Conservation (phyloP, 345 rosid genomes). For the Cardamine chenopodiifolia region DNA sequence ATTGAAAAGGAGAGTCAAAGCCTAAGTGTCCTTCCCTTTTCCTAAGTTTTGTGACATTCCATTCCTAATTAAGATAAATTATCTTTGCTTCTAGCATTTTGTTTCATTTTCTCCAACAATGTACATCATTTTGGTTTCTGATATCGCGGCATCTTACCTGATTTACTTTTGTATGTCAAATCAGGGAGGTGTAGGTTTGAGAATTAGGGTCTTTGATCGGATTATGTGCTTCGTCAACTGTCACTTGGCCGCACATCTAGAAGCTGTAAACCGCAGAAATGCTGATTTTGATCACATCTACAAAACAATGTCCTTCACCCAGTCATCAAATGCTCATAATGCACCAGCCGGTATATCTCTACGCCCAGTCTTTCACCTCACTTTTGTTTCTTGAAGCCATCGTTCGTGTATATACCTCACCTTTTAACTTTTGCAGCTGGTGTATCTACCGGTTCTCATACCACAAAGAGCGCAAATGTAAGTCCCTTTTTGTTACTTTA, state of each 20-base stretch:
- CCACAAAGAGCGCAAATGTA: constrained; percentile 68
- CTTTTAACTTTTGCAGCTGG: constrained; percentile 79
- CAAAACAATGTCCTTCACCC: constrained; percentile 63
- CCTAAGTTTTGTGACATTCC: background rate
- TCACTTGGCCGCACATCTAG: constrained; percentile 86
- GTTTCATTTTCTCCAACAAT: no score
- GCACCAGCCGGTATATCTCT: constrained; percentile 83
- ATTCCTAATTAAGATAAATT: background rate
- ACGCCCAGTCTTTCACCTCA: constrained; percentile 58
- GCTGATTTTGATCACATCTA: constrained; percentile 83
- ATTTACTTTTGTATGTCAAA: constrained; percentile 18
- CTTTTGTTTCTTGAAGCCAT: constrained; percentile 51
- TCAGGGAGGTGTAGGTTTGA: constrained; percentile 84
- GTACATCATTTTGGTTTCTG: constrained; percentile 24
- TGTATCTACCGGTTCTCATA: constrained; percentile 62
- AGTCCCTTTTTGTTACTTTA: constrained; percentile 23
- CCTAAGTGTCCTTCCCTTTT: background rate
- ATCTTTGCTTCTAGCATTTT: background rate
- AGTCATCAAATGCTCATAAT: constrained; percentile 55
- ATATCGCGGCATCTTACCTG: background rate
- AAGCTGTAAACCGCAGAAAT: constrained; percentile 79
- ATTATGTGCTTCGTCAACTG: constrained; percentile 84
- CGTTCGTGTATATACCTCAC: constrained; percentile 55
- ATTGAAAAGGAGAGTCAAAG: background rate
- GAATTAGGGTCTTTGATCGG: constrained; percentile 79